A percentile compares a stretch with the other conserved stretches of the same genome.
Evolutionary conservation across 1,284 basidiomycete genomes (phyloP).

Genomic region (Vanrija humicola): DNA sequence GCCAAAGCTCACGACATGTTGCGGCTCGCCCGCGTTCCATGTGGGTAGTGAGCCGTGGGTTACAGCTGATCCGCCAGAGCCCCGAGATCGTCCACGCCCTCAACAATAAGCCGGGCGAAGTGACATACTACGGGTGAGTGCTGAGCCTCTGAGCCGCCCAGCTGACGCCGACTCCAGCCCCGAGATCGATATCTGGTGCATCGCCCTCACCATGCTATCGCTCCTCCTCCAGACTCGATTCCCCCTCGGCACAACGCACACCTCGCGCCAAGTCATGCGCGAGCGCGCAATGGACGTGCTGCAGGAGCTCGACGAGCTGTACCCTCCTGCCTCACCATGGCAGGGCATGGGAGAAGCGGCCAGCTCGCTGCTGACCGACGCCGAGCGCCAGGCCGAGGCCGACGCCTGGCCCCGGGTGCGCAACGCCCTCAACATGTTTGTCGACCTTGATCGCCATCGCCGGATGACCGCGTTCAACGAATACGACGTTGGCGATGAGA

Average conservation of each 20-base stretch:
- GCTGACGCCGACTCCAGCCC: slow-evolving; percentile 45
- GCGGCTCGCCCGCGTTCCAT: slow-evolving; percentile 55
- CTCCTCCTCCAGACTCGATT: slow-evolving; percentile 54
- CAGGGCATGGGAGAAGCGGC: slow-evolving; percentile 5
- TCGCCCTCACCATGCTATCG: slow-evolving; percentile 55
- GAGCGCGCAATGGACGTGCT: slow-evolving; percentile 51
- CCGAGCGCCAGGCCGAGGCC: slow-evolving; percentile 23
- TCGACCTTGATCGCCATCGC: slow-evolving; percentile 51
- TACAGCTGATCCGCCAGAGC: slow-evolving; percentile 40
- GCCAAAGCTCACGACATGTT: slow-evolving; percentile 57
- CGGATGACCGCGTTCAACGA: slow-evolving; percentile 52
- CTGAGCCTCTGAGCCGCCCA: background rate
- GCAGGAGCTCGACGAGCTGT: slow-evolving; percentile 47
- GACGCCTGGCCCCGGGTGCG: slow-evolving; percentile 45
- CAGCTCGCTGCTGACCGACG: slow-evolving; percentile 11
- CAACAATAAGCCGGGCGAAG: slow-evolving; percentile 51
- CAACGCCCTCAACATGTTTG: slow-evolving; percentile 48
- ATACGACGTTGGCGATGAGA: slow-evolving; percentile 39
- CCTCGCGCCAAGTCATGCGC: slow-evolving; percentile 50
- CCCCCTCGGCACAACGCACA: slow-evolving; percentile 55
- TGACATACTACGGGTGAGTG: slow-evolving; percentile 51
- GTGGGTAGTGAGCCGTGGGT: slow-evolving; percentile 20
- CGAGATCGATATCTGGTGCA: slow-evolving; percentile 58
- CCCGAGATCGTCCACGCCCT: slow-evolving; percentile 56
- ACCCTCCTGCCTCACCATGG: slow-evolving; percentile 37